phyloP scores from a whole-genome alignment of 169 alveolate genomes.

The Plasmodium cynomolgi region DNA sequence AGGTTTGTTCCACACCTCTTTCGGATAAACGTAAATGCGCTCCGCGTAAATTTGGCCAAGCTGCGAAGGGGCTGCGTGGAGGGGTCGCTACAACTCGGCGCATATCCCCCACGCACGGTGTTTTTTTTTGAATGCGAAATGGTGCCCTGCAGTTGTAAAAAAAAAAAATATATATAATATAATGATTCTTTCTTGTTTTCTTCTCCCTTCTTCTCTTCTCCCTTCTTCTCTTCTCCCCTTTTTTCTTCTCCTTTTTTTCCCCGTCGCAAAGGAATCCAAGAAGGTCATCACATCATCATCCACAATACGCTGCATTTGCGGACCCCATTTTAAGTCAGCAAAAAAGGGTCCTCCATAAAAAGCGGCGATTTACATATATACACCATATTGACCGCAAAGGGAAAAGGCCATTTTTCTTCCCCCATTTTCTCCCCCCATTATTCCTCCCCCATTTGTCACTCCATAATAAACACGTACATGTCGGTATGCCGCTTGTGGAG shows the following conservation, averaged over 20 bases:
- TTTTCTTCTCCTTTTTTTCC: background rate
- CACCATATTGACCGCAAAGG: background rate
- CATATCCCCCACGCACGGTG: background rate
- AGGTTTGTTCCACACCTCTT: background rate
- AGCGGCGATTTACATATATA: background rate
- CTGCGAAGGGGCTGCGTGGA: background rate
- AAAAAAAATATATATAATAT: background rate
- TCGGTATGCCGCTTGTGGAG: conserved; percentile 72
- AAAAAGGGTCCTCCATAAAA: background rate
- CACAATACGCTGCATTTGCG: background rate
- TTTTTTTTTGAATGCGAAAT: background rate
- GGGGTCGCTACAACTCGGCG: background rate
- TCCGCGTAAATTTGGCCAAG: background rate
- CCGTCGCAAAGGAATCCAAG: background rate
- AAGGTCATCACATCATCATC: background rate
- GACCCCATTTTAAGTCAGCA: background rate
- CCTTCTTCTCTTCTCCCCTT: background rate
- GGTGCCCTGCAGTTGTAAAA: background rate
- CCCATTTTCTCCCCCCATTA: background rate
- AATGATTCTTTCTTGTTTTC: background rate
- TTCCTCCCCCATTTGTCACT: background rate
- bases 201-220: background rate
- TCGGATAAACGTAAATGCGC: background rate
- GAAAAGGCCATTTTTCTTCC: background rate
- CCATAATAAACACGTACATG: background rate